Conservation (phyloP, 768 basidiomycete species). For the Mycena haematopus region DNA sequence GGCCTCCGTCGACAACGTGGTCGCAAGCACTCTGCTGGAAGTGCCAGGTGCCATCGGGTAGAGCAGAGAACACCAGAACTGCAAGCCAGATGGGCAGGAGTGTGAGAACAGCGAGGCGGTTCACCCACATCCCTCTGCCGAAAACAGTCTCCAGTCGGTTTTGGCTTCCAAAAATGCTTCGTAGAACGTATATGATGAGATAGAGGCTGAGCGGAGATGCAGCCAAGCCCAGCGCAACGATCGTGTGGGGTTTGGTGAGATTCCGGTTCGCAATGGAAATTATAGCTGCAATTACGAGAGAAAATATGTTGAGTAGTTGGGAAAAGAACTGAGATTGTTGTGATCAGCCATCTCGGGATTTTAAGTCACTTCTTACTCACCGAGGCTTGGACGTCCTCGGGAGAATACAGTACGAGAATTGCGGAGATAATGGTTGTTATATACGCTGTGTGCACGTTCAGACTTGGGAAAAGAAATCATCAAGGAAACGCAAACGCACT, state of each 20-base stretch:
- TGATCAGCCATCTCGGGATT: neutral
- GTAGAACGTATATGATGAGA: slow-evolving; percentile 26
- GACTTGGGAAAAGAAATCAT: neutral
- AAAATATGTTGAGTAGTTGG: slow-evolving; percentile 25
- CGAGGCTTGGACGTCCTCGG: slow-evolving; percentile 12
- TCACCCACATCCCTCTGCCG: slow-evolving; percentile 19
- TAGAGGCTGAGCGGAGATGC: slow-evolving; percentile 24
- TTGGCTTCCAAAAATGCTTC: slow-evolving; percentile 7
- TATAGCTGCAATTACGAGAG: slow-evolving; percentile 25
- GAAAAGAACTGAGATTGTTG: slow-evolving; percentile 17
- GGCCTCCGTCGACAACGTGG: neutral
- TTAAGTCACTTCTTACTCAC: neutral
- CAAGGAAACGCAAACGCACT: slow-evolving; percentile 23
- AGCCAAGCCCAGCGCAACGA: slow-evolving; percentile 16
- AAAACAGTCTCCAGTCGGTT: slow-evolving; percentile 15
- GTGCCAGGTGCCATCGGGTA: slow-evolving; percentile 10
- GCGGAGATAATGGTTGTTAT: slow-evolving; percentile 22
- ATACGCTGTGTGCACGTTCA: slow-evolving; percentile 9
- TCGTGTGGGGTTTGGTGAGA: slow-evolving; percentile 23
- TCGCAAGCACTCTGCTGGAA: slow-evolving; percentile 27
- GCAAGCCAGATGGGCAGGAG: slow-evolving; percentile 18
- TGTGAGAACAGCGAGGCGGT: slow-evolving; percentile 8
- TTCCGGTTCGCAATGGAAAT: slow-evolving; percentile 16
- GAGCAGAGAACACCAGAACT: slow-evolving; percentile 17
- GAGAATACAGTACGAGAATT: slow-evolving; percentile 23